Conservation (phyloP, 78 protist genomes). For the Dictyostelium brefeldianum region DNA sequence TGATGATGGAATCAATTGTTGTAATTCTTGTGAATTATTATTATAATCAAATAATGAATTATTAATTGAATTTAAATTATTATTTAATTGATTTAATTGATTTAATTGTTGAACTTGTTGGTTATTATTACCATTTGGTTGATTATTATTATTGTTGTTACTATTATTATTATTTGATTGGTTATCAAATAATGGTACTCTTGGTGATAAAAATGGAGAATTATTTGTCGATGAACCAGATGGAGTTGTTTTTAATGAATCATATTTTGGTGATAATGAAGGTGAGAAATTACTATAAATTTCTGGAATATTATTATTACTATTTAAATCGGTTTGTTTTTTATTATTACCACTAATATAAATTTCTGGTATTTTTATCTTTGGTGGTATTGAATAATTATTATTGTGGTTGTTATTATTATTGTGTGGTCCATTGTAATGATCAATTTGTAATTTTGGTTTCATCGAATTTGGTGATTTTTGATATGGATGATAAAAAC, state of each 20-base stretch:
- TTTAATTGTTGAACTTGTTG: slow-evolving; percentile 20
- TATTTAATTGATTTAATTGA: slow-evolving; percentile 18
- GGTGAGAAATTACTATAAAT: slow-evolving; percentile 4
- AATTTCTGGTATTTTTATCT: too few relatives aligned
- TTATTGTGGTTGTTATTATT: background rate
- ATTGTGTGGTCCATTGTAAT: background rate
- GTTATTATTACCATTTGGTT: background rate
- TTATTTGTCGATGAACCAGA: slow-evolving; percentile 32
- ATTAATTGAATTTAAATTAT: slow-evolving; percentile 2
- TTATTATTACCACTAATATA: too few relatives aligned
- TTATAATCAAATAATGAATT: background rate
- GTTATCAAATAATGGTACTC: slow-evolving; percentile 11
- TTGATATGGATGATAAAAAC: slow-evolving; percentile 14
- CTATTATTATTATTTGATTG: background rate
- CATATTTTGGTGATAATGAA: slow-evolving; percentile 24
- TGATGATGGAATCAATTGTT: slow-evolving; percentile 13
- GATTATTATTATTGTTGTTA: background rate
- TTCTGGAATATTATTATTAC: background rate
- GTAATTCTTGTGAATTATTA: background rate
- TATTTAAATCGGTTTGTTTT: too few relatives aligned
- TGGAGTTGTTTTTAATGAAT: slow-evolving; percentile 61
- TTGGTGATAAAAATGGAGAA: slow-evolving; percentile 68
- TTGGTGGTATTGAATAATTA: background rate
- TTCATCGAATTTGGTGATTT: background rate
- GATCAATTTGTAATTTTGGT: slow-evolving; percentile 12